These are phyloP conservation scores for Diatrype stigma DNA, from an alignment of 2,329 filamentous ascomycete species.

Conservation along the genomic window DNA sequence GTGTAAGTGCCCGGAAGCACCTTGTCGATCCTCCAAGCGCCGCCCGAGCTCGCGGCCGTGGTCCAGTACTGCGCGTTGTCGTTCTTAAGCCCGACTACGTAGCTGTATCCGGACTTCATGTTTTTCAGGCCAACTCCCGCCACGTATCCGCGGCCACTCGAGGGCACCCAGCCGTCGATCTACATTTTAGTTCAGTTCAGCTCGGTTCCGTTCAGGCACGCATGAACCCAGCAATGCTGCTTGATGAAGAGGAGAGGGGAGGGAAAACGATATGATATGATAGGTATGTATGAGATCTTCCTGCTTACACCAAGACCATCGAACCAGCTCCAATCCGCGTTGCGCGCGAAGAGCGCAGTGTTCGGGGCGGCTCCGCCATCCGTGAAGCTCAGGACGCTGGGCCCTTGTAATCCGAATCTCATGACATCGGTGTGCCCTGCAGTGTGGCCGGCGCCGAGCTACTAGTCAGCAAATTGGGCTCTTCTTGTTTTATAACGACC, in stretches of 20 bases:
- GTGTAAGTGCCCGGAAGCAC: constrained; percentile 30
- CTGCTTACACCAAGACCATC: constrained; percentile 23
- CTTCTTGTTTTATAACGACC: no score
- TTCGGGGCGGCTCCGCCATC: constrained; percentile 29
- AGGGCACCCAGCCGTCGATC: constrained; percentile 29
- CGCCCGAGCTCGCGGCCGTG: constrained; percentile 15
- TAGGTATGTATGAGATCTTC: background rate
- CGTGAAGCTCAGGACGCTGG: constrained; percentile 36
- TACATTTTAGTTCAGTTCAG: background rate
- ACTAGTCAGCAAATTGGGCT: no score
- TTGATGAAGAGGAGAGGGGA: no score
- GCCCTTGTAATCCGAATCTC: constrained; percentile 38
- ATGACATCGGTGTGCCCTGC: constrained; percentile 32
- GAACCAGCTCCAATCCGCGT: constrained; percentile 32
- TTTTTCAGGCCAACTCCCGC: constrained; percentile 30
- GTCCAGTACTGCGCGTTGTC: constrained; percentile 34
- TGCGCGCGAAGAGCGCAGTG: constrained; percentile 30
- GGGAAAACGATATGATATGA: background rate
- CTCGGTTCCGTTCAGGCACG: no score
- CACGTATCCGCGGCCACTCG: constrained; percentile 24
- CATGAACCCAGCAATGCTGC: no score
- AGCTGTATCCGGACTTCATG: constrained; percentile 34
- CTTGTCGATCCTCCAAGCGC: constrained; percentile 26
- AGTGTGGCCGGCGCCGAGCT: no score
- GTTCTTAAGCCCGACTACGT: constrained; percentile 34